Base-by-base conservation (phyloP, 345 rosid species). In the Chamaenerion angustifolium region DNA sequence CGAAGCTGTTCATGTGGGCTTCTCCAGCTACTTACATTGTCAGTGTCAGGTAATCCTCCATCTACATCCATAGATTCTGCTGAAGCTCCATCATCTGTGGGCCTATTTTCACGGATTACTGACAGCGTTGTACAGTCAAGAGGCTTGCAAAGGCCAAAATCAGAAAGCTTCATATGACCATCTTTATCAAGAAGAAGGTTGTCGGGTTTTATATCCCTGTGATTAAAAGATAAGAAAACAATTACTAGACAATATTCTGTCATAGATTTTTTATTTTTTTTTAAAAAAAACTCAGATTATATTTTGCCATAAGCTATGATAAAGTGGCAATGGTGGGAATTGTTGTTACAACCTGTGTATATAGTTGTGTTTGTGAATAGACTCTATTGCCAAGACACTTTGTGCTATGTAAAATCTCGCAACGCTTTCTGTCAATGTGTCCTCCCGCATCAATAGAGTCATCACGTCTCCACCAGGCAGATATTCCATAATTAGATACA, bases 401-500 rank as follows among this genome's bases (percentile, higher is more conserved):
- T 83, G 97, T 61, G 95, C 97, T 55, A 89, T 85, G 64, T 89
- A 89, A 65, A 89, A 89, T 56, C 62, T 79, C 42, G 97, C 88
- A 21, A 81, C 97, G 45, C 77, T 67, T 71, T 89, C 97, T 16
- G 74, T 68, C 64, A 89, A 77, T 21, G 87, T 88, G 49, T 88
- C 97, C 75, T 82, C 89, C 66, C 97, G 77, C 81, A 88, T 88
- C 58, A 89, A 73, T 61, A 89, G 68, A 60, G 95, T 89, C 97
- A 89, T 85, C 84, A 85, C 65, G 77, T 89, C 97, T 64, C 97
- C 95, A 61, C 95, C 97, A 40, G 97, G 97, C 45, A 89, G 87
- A 71, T 89, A 89, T 64, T 89, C 95, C 97, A 89, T 89, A 53
- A 89, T 89, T 66, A 89, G 63, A 75, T 89, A 89, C 16, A 89